These are phyloP conservation scores for Spergularia azorica DNA, from an alignment of 179 eudicot genomes.

Conservation along the genomic window DNA sequence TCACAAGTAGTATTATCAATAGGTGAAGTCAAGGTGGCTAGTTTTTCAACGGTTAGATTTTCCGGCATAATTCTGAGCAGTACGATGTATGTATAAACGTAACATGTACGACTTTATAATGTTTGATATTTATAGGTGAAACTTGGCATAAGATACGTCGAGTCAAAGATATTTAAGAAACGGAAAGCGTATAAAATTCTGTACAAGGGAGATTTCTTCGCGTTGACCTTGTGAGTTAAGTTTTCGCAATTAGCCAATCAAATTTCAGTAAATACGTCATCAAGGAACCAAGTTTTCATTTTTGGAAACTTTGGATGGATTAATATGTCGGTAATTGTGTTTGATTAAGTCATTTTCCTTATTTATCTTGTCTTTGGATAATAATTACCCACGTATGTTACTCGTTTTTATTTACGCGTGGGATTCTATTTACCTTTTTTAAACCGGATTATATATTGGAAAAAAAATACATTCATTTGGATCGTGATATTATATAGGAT, in stretches of 20 bases:
- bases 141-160: background rate
- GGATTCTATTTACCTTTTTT: too few species aligned
- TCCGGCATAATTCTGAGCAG: background rate
- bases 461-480: too few species aligned
- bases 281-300: background rate
- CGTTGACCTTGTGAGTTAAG: background rate
- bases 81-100: background rate
- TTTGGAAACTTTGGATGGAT: background rate
- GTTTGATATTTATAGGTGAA: background rate
- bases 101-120: background rate
- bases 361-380: too few species aligned
- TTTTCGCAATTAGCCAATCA: background rate
- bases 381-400: too few species aligned
- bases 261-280: background rate
- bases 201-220: background rate
- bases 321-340: too few species aligned
- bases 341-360: background rate
- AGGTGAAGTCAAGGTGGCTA: background rate
- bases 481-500: too few species aligned
- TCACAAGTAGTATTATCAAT: too few species aligned
- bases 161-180: background rate
- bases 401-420: too few species aligned
- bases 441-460: too few species aligned
- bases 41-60: background rate
- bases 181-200: constrained; percentile 21